Conservation (phyloP, 352 stramenopile genomes). For the Globisporangium acanthophoron region DNA sequence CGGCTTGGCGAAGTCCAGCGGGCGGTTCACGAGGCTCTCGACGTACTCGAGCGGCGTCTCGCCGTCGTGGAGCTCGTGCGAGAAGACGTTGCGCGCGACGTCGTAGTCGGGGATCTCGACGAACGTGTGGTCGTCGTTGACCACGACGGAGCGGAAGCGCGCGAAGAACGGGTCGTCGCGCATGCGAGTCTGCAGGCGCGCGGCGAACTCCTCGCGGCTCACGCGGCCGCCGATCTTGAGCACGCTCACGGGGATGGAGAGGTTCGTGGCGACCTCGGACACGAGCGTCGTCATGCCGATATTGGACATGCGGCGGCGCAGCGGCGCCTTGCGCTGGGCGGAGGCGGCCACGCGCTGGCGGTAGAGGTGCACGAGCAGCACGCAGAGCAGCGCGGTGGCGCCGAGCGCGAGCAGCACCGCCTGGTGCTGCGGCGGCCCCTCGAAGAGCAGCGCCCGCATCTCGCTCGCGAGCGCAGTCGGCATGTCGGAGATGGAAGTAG, state of each 20-base stretch:
- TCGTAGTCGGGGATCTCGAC: constrained; percentile 57
- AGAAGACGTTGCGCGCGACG: constrained; percentile 39
- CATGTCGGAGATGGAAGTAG: background rate
- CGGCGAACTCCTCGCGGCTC: constrained; percentile 34
- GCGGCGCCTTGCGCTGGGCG: constrained; percentile 21
- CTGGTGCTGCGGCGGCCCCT: constrained; percentile 13
- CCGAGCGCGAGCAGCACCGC: constrained; percentile 15
- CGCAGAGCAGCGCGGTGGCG: constrained; percentile 11
- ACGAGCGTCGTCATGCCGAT: constrained; percentile 69
- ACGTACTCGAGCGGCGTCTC: constrained; percentile 61
- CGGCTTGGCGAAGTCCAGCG: constrained; percentile 59
- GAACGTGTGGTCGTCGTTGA: constrained; percentile 40
- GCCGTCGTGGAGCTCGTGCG: constrained; percentile 41
- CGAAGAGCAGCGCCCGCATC: constrained; percentile 10
- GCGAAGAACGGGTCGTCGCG: constrained; percentile 53
- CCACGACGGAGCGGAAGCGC: constrained; percentile 63
- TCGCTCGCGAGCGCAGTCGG: constrained; percentile 1
- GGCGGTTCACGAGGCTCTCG: constrained; percentile 65
- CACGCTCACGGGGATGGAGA: constrained; percentile 70
- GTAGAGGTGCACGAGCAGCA: constrained; percentile 10
- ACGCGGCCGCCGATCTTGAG: constrained; percentile 49
- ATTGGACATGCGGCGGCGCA: constrained; percentile 55
- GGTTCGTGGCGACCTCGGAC: constrained; percentile 67
- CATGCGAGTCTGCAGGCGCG: constrained; percentile 47
- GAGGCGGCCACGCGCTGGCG: background rate